Evolutionary conservation across 2,329 filamentous ascomycete genomes (phyloP), one percentile per base, ranked within the genome.

Genomic region (Colletotrichum chrysophilum): DNA sequence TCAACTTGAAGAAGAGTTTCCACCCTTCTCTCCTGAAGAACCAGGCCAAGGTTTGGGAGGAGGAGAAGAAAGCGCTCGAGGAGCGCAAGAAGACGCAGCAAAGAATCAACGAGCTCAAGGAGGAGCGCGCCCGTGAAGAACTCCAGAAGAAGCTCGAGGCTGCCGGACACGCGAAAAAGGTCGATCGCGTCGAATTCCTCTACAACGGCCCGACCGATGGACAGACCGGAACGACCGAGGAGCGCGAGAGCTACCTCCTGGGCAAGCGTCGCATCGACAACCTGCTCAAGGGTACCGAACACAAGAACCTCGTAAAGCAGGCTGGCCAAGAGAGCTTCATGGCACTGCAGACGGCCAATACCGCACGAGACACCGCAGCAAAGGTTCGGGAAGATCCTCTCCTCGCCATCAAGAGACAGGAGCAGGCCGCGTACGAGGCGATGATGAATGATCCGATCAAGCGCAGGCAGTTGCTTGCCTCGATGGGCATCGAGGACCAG

Each of bases 111-210:
- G 97, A 99, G 85, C 93, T 98, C 78, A 95, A 96, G 79, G 96
- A 98, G 84, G 97, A 99, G 87, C 93, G 96, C 62, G 93, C 94
- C 64, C 94, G 98, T 79, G 95, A 98, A 84, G 96, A 98, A 84
- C 91, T 98, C 2, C 95, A 98, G 84, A 92, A 93, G 68, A 91
- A 98, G 79, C 95, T 98, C 72, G 97, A 98, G 85, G 93, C 94
- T 4, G 94, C 96, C 1, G 97, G 97, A 48, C 96, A 96, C 71
- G 92, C 91, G 80, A 96, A 95, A 82, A 91, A 94, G 69, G 87
- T 94, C 34, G 93, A 96, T 80, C 93, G 96, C 43, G 96, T 99
- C 30, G 97, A 98, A 81, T 99, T 97, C 95, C 98, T 99, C 95
- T 99, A 99, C 85, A 92, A 94, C 80, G 96, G 96, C 2, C 96